phyloP scores from a whole-genome alignment of 2,329 filamentous ascomycete species.

The Curvularia sp. region DNA sequence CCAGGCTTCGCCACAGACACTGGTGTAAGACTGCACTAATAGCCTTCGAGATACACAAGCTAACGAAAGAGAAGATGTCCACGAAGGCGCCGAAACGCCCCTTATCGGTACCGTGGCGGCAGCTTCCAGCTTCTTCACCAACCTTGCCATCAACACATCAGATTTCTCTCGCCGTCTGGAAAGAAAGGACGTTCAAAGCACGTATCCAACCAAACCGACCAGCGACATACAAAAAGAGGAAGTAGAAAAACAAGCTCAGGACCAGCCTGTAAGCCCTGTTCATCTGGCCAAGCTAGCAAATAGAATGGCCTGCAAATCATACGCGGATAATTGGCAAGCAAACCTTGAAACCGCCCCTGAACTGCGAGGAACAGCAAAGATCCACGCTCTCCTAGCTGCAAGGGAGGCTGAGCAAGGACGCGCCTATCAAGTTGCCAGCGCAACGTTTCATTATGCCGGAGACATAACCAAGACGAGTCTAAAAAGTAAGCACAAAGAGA shows the following conservation, averaged over 20 bases:
- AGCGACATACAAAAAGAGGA: neutral
- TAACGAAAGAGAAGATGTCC: slow-evolving; percentile 20
- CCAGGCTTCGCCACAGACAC: slow-evolving; percentile 27
- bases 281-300: slow-evolving; percentile 24
- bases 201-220: neutral
- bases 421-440: slow-evolving; percentile 24
- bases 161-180: slow-evolving; percentile 24
- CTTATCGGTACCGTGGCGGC: slow-evolving; percentile 22
- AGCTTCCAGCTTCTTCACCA: slow-evolving; percentile 17
- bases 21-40: slow-evolving; percentile 23
- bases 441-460: slow-evolving; percentile 22
- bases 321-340: slow-evolving; percentile 13
- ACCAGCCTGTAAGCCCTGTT: neutral
- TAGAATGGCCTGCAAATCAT: slow-evolving; percentile 29
- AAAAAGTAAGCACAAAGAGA: slow-evolving; percentile 13
- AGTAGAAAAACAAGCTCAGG: neutral
- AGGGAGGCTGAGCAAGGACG: slow-evolving; percentile 21
- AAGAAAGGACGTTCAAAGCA: neutral
- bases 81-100: slow-evolving; percentile 30
- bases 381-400: slow-evolving; percentile 12
- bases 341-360: slow-evolving; percentile 13
- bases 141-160: slow-evolving; percentile 19
- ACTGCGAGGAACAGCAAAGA: neutral
- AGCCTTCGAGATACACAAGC: neutral
- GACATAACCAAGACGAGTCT: slow-evolving; percentile 22